Base-by-base conservation (phyloP, 371 early-diverging fungal species). In the Syncephalastrum contaminatum region DNA sequence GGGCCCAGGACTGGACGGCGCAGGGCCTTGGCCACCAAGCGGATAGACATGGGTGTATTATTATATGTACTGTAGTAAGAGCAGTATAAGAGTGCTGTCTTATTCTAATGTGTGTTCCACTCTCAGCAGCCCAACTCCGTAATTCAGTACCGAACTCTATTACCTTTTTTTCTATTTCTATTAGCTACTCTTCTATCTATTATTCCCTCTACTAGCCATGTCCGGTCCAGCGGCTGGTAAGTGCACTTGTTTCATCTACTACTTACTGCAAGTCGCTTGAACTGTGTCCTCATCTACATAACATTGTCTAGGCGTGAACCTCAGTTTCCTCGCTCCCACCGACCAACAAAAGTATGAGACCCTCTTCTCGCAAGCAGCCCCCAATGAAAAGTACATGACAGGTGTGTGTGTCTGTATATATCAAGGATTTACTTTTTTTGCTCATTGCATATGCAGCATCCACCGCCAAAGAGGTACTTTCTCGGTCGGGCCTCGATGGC, bases 311-410 rank as follows among this genome's bases (percentile, higher is more conserved):
- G 75, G 65, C 13, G 63, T 72, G 52, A 67, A 70, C n/a, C 56
- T 79, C 41, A 75, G 76, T 48, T 79, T 79, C 53, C 62, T 79
- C 21, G 61, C 72, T 46, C 69, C 64, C 44, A 67, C 57, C 40
- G 80, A 79, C 56, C 80, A 79, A 39, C 54, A 53, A 40, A 71
- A 67, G 42, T 79, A 75, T 44, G 76, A 79, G 52, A 63, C 66
- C 50, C 59, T 79, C 12, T 79, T 79, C 51, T 40, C 65, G 39
- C 73, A 75, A 64, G 72, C 66, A 4, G 49, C 75, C 15, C 48
- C 58, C 16, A 66, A 64, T 27, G 60, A 43, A 22, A 60, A 56
- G 22, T 51, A 56, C 30, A 62, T 79, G 40, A 62, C 66, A 21
- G 76, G 80, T 75, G 20, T 41, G 6, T 2, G 21, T n/a, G 46